Evolutionary conservation across 1,284 basidiomycete genomes (phyloP), one percentile per base, ranked within the genome.

Genomic region (Ceratobasidium sp.): DNA sequence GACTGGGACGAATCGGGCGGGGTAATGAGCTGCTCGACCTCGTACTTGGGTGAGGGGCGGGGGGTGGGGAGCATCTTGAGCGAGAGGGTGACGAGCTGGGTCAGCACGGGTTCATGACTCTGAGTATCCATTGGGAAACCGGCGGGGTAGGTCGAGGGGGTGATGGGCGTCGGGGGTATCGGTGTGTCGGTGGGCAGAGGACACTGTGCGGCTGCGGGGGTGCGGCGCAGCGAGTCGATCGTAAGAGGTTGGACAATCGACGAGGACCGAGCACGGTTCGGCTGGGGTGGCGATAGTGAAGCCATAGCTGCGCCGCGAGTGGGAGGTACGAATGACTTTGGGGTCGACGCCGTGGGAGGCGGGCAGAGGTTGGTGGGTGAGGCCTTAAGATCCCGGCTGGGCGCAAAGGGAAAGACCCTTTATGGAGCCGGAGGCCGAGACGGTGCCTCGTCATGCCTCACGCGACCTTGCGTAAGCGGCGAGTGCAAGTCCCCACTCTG

Each of bases 161-260:
- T 71, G 52, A 71, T 60, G 27, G 69, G 69, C 1, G 69, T 71
- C 18, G 69, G 69, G 6, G 69, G 69, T 27, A 35, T 55, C 5
- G 7, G 30, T 5, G 52, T 38, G 54, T 57, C 54, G 35, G 30
- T 30, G n/a, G 64, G 64, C n/a, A 66, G 64, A 14, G 64, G 27
- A 33, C 64, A 66, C 46, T 66, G 64, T 3, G 44, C 8, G 10
- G 30, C 64, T 20, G 64, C 64, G 30, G 67, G 67, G 35, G 67
- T 69, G 6, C 67, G 59, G 27, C 70, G 54, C n/a, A 54, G 70
- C 59, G 70, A 74, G 57, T 74, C 70, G 41, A 74, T 74, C 1
- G 70, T 74, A 44, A 74, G 33, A 10, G 70, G 70, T 46, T 74
- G 70, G 23, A 74, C 70, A 4, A 74, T 74, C 16, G 59, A 62